phyloP scores from a whole-genome alignment of 2,329 filamentous ascomycete species.

The Teratosphaeria epicoccoides region DNA sequence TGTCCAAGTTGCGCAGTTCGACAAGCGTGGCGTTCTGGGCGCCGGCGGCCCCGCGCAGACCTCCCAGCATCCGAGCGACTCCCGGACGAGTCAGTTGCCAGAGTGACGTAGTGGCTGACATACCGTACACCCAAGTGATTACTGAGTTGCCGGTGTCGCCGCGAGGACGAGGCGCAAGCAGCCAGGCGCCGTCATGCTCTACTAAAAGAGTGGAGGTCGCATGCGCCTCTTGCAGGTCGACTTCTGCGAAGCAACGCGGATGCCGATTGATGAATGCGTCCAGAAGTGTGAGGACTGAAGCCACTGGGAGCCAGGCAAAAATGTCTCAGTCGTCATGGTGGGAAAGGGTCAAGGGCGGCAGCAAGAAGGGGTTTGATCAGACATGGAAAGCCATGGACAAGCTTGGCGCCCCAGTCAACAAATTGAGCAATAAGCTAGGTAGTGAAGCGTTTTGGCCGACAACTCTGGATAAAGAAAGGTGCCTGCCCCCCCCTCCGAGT shows the following conservation, averaged over 20 bases:
- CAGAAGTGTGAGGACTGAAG: background rate
- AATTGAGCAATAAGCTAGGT: conserved; percentile 69
- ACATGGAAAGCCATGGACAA: conserved; percentile 58
- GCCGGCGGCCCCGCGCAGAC: too few relatives aligned
- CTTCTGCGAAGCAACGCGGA: background rate
- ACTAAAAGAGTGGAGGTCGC: background rate
- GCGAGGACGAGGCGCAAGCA: background rate
- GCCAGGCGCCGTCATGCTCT: background rate
- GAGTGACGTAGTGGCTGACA: background rate
- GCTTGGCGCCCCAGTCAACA: conserved; percentile 61
- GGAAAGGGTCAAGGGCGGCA: conserved; percentile 44
- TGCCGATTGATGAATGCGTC: background rate
- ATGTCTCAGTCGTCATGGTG: conserved; percentile 32
- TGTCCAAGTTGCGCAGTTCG: background rate
- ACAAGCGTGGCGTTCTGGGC: too few relatives aligned
- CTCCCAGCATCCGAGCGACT: too few relatives aligned
- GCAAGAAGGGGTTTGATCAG: conserved; percentile 63
- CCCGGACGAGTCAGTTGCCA: background rate
- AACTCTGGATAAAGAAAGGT: conserved; percentile 64
- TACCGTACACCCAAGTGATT: background rate
- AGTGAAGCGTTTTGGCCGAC: conserved; percentile 78
- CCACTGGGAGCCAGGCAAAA: background rate
- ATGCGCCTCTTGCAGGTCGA: background rate
- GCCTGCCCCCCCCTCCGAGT: background rate
- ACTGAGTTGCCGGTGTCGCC: background rate